These are phyloP conservation scores for Fraxinus xanthoxyloides DNA, from an alignment of 305 asterid species.

Conservation along the genomic window DNA sequence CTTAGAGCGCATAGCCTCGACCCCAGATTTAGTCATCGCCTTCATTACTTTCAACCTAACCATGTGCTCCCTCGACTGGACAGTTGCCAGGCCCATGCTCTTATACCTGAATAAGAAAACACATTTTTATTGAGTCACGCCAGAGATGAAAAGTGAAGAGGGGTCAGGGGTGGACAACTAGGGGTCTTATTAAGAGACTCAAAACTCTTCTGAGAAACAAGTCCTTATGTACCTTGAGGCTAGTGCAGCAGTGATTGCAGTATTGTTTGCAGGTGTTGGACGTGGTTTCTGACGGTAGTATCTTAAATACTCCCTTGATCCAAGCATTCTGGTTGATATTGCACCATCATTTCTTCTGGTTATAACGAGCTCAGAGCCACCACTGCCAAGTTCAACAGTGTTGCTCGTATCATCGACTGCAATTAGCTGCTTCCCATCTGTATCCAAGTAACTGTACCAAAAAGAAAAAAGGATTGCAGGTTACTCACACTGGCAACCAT, in stretches of 20 bases:
- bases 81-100: conserved; percentile 91
- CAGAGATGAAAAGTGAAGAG: neutral
- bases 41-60: conserved; percentile 82
- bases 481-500: neutral
- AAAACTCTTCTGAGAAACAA: neutral
- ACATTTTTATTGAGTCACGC: neutral
- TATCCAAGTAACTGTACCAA: conserved; percentile 57
- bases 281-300: conserved; percentile 92
- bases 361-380: conserved; percentile 83
- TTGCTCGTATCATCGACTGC: conserved; percentile 42
- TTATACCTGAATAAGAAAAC: conserved; percentile 54
- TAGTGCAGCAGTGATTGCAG: conserved; percentile 50
- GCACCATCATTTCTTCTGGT: conserved; percentile 39
- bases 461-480: neutral
- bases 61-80: conserved; percentile 70
- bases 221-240: conserved; percentile 63
- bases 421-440: conserved; percentile 66
- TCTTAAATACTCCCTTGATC: conserved; percentile 89
- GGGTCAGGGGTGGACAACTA: neutral
- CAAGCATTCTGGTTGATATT: conserved; percentile 57
- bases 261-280: conserved; percentile 57
- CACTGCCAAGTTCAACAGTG: conserved; percentile 59
- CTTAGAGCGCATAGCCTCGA: conserved; percentile 81
- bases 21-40: conserved; percentile 66
- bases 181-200: neutral